Evolutionary conservation across 306 rosid genomes (phyloP), one percentile per base, ranked within the genome.

Genomic region (Inga oerstediana): DNA sequence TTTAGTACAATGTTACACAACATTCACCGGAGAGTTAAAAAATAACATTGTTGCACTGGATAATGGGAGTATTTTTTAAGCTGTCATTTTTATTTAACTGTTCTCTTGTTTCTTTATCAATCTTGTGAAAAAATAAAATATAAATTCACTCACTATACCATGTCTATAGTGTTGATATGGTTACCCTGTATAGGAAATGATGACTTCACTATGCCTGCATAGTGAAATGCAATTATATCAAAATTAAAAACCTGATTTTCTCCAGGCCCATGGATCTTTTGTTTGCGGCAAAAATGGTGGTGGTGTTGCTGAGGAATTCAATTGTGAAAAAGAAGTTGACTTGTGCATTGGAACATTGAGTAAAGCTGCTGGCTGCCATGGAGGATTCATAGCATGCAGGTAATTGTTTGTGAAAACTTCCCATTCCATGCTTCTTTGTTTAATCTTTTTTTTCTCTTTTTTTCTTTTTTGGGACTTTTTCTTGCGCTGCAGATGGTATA

Each of bases 371-470:
- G 99, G 98, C 74, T 96, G 99, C 82, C 97, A 90, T 86, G 99
- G 99, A 49, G 99, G 99, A 84, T 96, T 96, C 81, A 93, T 96
- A 66, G 97, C 99, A 43, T 93, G 99, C 99, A 96, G 99, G 99
- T 88, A 88, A 77, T 27, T 49, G 10, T 71, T 44, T 43, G 35
- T 12, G 14, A 27, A 41, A 43, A 70, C 34, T 70, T 44, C 19
- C 6, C 15, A 1, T 43, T 20, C 44, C n/a, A 72, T 45, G 37
- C 3, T 34, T 61, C 34, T 64, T 5, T 27, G 0, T n/a, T 20
- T 19, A 58, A 58, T 64, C 15, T 61, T 61, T 0, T 13, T 24
- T 62, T 62, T 30, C 8, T 3, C 2, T 0, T 2, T 22, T 1
- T 27, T 27, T 27, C 22, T 59, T 52, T 51, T 5, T 14, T 5